Base-by-base conservation (phyloP, 2,329 filamentous ascomycete species). In the Scedosporium dehoogii region DNA sequence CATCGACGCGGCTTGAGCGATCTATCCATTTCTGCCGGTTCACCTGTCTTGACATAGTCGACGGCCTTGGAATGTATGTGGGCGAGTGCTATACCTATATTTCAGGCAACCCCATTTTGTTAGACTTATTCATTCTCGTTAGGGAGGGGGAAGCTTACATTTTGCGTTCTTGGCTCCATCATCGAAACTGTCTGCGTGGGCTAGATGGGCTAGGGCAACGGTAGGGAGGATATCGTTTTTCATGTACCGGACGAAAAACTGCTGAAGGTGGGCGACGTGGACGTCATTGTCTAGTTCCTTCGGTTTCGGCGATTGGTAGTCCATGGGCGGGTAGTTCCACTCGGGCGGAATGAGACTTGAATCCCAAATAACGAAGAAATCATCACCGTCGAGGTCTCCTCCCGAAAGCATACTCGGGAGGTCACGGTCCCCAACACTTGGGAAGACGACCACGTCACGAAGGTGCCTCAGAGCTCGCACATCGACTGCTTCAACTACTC, bases 341-440 rank as follows among this genome's bases (percentile, higher is more conserved):
- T 83, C 75, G 1, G 73, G 66, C 0, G 91, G 91, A 27, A 96
- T 78, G 6, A 99, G 77, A 14, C 84, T 81, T 23, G 80, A 72
- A 67, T 99, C 92, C 93, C 94, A 99, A 56, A 97, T 88, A 4
- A 97, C 86, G 62, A 97, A 87, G 71, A 92, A 99, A 70, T 99
- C 94, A 69, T 99, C 94, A 0, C 94, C 94, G 70, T 99, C 94
- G 0, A 99, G 81, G 70, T 99, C 94, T 0, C 94, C 94, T 1
- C 94, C 94, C 3, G 94, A 96, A 66, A 94, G 92, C 93, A 97
- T 97, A 69, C 89, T 92, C 0, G 92, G 86, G 23, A 99, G 76
- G 65, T 96, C 91, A 16, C 89, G 81, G 69, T 97, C 91, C 0
- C 93, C 93, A 0, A 79, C 87, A 42, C 90, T 85, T 0, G 94